Percentiles rank a stretch among this genome's conserved stretches.
Conservation (phyloP, 257 asterid species). For the Parsonsia alboflavescens region DNA sequence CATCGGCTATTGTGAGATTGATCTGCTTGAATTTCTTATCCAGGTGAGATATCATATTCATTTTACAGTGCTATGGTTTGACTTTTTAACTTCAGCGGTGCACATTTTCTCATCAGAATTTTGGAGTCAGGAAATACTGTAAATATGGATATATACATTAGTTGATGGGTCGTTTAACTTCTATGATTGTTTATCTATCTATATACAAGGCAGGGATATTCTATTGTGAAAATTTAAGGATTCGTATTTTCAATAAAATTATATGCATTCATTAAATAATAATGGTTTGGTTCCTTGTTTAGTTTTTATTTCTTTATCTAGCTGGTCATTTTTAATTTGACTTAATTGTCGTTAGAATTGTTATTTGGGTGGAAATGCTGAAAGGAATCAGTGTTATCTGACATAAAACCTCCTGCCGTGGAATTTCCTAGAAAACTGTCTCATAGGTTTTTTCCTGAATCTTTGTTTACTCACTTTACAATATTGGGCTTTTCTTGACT, state of each 20-base stretch:
- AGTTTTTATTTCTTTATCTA: no score
- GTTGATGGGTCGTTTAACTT: background rate
- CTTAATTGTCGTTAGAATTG: no score
- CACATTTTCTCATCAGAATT: background rate
- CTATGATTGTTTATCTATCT: background rate
- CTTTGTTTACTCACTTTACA: background rate
- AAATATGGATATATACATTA: background rate
- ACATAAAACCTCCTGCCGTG: background rate
- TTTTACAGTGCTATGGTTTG: background rate
- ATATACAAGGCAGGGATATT: background rate
- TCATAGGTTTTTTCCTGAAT: background rate
- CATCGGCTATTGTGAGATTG: constrained; percentile 81
- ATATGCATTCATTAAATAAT: no score
- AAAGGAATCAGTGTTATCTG: no score
- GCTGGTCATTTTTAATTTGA: no score
- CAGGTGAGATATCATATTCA: constrained; percentile 50
- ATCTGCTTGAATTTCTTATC: constrained; percentile 72
- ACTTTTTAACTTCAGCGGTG: background rate
- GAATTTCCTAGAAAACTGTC: no score
- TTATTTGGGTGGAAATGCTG: no score
- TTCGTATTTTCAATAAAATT: no score
- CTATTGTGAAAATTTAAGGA: no score
- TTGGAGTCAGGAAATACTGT: background rate
- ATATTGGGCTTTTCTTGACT: background rate
- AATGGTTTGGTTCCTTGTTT: no score